Percentiles rank a stretch among this genome's conserved stretches.
These are phyloP conservation scores for Saccharomycopsis oosterbeekiorum DNA, from an alignment of 805 yeast genomes.

Conservation along the genomic window DNA sequence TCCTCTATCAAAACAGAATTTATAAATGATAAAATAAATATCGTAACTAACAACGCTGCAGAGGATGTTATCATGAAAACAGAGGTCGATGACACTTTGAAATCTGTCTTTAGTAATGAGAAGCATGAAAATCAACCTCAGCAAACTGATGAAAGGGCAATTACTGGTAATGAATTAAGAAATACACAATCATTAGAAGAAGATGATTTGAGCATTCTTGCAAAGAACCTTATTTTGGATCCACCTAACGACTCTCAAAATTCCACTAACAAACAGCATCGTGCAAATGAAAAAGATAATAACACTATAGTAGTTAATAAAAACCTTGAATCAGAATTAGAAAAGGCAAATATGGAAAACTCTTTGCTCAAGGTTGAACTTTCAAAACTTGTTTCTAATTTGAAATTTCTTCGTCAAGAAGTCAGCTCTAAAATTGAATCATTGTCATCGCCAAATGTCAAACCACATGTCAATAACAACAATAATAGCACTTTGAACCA, in stretches of 20 bases:
- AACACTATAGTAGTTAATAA: conserved; percentile 17
- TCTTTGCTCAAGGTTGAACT: conserved; percentile 34
- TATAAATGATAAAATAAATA: background rate
- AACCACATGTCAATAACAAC: background rate
- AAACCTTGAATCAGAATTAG: conserved; percentile 32
- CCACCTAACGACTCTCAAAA: background rate
- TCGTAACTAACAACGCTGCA: background rate
- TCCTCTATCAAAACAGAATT: background rate
- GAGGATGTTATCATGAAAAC: background rate
- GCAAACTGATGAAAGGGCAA: background rate
- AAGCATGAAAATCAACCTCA: background rate
- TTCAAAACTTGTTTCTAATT: conserved; percentile 34
- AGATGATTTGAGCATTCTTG: background rate
- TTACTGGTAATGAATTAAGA: background rate
- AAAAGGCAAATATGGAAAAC: conserved; percentile 36
- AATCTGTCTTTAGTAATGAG: background rate
- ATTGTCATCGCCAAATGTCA: background rate
- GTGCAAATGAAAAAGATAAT: background rate
- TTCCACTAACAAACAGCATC: no score
- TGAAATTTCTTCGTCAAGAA: conserved; percentile 28
- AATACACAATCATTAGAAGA: background rate
- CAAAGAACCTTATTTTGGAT: background rate
- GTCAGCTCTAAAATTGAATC: conserved; percentile 4
- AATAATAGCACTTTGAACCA: background rate
- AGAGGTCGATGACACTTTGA: background rate